phyloP scores from a whole-genome alignment of 2,329 filamentous ascomycete genomes.

The Talaromyces sp. region DNA sequence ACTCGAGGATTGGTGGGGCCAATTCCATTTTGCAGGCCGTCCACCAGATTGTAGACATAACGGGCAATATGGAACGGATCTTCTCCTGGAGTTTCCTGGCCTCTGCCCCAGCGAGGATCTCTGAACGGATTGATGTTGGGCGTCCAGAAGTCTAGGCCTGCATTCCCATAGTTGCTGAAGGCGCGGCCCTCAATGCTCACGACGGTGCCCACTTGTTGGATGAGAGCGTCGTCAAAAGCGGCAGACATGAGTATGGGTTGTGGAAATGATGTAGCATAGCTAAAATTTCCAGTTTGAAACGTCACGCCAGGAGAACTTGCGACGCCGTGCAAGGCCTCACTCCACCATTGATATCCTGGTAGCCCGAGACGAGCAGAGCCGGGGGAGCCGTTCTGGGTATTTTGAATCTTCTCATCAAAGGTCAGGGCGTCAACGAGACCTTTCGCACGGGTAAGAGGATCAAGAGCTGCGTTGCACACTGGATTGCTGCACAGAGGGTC shows the following conservation, averaged over 20 bases:
- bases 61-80: constrained; percentile 48
- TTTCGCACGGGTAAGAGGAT: background rate
- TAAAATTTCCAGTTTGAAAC: constrained; percentile 54
- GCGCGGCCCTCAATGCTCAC: constrained; percentile 57
- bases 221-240: constrained; percentile 60
- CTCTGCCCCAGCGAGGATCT: constrained; percentile 60
- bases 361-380: constrained; percentile 6
- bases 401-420: constrained; percentile 7
- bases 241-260: constrained; percentile 59
- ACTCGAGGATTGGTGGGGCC: constrained; percentile 36
- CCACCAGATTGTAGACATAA: constrained; percentile 50
- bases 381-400: background rate
- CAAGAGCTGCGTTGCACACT: constrained; percentile 4
- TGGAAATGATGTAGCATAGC: constrained; percentile 61
- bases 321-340: constrained; percentile 60
- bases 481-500: constrained; percentile 9
- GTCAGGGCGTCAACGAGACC: constrained; percentile 10
- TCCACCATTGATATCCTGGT: constrained; percentile 13
- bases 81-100: constrained; percentile 58
- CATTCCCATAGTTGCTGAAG: constrained; percentile 56
- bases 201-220: constrained; percentile 52
- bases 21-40: constrained; percentile 48
- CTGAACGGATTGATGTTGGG: constrained; percentile 64
- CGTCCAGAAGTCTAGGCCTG: constrained; percentile 52
- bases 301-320: constrained; percentile 48